Percentiles rank a stretch among this genome's conserved stretches.
phyloP scores from a whole-genome alignment of 2,329 filamentous ascomycete species.

The Microdochium trichocladiopsis region DNA sequence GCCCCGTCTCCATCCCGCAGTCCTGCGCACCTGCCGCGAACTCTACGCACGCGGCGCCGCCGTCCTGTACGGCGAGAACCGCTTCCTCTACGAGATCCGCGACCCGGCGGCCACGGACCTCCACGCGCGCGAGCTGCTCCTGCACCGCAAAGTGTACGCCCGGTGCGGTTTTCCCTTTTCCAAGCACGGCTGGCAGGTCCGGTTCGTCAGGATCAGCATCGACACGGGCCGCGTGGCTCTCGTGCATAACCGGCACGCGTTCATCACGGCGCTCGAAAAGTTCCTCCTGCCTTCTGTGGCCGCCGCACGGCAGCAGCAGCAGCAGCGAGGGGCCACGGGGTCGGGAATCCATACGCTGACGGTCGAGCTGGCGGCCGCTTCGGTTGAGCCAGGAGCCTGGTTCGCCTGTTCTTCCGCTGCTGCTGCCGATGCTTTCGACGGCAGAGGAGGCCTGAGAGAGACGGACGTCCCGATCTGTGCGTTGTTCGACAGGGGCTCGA shows the following conservation, averaged over 20 bases:
- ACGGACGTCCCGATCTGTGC: constrained; percentile 24
- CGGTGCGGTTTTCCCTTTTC: constrained; percentile 20
- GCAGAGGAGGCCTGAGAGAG: constrained; percentile 4
- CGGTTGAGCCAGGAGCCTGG: too few relatives aligned
- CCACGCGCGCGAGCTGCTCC: constrained; percentile 3
- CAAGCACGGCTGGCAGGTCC: constrained; percentile 30
- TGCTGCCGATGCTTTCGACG: too few relatives aligned
- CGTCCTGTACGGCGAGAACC: constrained; percentile 40
- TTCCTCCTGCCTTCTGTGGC: constrained; percentile 25
- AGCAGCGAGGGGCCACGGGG: constrained; percentile 4
- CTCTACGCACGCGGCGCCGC: constrained; percentile 28
- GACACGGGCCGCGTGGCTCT: constrained; percentile 29
- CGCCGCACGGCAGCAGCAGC: not conserved
- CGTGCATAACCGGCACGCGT: constrained; percentile 11
- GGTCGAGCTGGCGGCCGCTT: constrained; percentile 33
- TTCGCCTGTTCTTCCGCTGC: too few relatives aligned
- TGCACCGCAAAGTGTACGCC: constrained; percentile 21
- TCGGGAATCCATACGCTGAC: constrained; percentile 32
- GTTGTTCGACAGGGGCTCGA: constrained; percentile 20
- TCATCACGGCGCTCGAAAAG: constrained; percentile 27
- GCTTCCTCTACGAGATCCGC: constrained; percentile 37
- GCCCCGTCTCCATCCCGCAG: constrained; percentile 17
- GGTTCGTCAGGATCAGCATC: constrained; percentile 32
- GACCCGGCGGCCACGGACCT: constrained; percentile 17
- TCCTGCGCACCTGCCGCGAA: constrained; percentile 27